Base-by-base conservation (phyloP, 164 flowering plant genomes). In the Pachysandra terminalis region DNA sequence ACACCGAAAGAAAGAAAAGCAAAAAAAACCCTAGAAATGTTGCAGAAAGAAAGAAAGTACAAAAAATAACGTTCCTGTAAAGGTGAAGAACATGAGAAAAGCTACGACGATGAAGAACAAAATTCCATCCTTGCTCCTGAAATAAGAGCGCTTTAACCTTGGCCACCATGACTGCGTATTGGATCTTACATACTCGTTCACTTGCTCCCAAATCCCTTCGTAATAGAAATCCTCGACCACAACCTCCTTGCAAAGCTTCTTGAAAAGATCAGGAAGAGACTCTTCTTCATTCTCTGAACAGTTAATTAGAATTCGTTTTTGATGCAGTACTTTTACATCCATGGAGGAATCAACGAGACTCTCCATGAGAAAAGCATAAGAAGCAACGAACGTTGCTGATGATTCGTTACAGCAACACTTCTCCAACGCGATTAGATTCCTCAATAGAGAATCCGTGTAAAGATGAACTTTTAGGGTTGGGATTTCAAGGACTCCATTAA, bases 391-490 rank as follows among this genome's bases (percentile, higher is more conserved):
- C 35, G 57, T 61, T 7, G 65, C 57, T 19, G 7, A 41, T 2
- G 26, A 19, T 8, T 13, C 6, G 32, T 28, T n/a, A n/a, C n/a
- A n/a, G n/a, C n/a, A 32, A 57, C 75, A 71, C 23, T 61, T 66
- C 68, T 79, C 82, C 64, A 79, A 56, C 0, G 82, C 79, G 6
- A 79, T 40, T 41, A 79, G 48, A 28, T 77, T 80, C 40, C 79
- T 56, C 3, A 80, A 62, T 25, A 80, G 27, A 3, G 67, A 45
- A 8, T 75, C 71, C 0, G 75, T 68, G 59, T 60, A 49, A 17
- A 41, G 24, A 19, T 77, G 70, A 14, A 70, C 26, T 2, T 24
- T 41, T 41, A 80, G 12, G 19, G 71, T 54, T 9, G 83, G 79
- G 57, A 80, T 70, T 40, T 25, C 21, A 1, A 80, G 71, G 16